These are phyloP conservation scores for Xylariaceae sp. DNA, from an alignment of 2,329 filamentous ascomycete species.

Conservation along the genomic window DNA sequence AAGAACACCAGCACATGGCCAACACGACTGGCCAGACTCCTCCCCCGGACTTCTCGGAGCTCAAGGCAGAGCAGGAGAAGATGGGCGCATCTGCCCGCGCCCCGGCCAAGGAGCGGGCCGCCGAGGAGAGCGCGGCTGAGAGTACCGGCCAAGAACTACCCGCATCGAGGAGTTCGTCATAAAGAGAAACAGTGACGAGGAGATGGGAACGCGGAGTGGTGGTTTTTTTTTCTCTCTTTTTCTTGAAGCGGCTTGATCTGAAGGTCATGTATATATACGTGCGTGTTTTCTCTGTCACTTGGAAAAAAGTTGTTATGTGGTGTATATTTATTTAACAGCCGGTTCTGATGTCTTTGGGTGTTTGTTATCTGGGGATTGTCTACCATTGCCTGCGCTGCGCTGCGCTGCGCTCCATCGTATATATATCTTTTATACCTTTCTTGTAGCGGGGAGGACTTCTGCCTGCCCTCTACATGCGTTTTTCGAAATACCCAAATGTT, in stretches of 20 bases:
- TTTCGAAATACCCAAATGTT: background rate
- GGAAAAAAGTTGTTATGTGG: background rate
- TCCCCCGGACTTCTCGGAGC: slow-evolving; percentile 16
- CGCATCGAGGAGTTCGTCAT: slow-evolving; percentile 11
- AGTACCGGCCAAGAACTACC: slow-evolving; percentile 8
- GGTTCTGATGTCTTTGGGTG: background rate
- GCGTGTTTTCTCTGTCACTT: background rate
- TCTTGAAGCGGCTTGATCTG: no score
- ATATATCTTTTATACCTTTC: background rate
- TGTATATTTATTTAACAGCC: background rate
- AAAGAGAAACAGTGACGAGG: no score
- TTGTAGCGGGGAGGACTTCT: background rate
- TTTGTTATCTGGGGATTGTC: background rate
- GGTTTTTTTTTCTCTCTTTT: no score
- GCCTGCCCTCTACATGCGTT: background rate
- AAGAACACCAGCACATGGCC: slow-evolving; percentile 62
- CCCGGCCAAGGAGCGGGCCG: slow-evolving; percentile 21
- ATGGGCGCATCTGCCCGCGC: slow-evolving; percentile 25
- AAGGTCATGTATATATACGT: no score
- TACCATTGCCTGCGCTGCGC: background rate
- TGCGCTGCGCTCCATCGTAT: no score
- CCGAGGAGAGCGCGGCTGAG: slow-evolving; percentile 8
- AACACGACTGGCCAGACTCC: slow-evolving; percentile 47
- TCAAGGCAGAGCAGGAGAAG: slow-evolving; percentile 35
- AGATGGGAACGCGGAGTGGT: no score